A percentile compares a stretch with the other conserved stretches of the same genome.
Evolutionary conservation across 129 eudicot genomes (phyloP).

Genomic region (Artemisia annua): DNA sequence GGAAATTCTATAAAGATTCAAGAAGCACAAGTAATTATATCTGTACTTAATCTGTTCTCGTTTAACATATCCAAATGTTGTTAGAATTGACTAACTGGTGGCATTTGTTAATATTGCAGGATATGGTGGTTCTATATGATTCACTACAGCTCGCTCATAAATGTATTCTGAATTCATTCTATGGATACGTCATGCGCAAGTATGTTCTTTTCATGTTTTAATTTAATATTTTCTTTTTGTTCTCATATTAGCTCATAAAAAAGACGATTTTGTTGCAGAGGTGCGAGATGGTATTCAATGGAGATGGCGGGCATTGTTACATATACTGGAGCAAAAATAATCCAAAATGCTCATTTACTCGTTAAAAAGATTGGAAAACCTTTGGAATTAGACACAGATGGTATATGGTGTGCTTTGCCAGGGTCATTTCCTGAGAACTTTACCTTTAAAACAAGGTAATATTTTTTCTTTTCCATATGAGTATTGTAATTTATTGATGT

Average conservation of each 20-base stretch:
- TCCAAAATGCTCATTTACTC: slow-evolving; percentile 87
- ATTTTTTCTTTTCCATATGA: too few relatives aligned
- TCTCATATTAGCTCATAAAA: not conserved
- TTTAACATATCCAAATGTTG: not conserved
- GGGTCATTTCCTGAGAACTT: slow-evolving; percentile 98
- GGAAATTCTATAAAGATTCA: slow-evolving; percentile 94
- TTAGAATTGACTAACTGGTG: not conserved
- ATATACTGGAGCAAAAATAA: slow-evolving; percentile 95
- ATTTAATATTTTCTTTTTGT: slow-evolving; percentile 6
- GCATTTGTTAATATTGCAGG: slow-evolving; percentile 46
- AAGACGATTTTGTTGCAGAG: slow-evolving; percentile 44
- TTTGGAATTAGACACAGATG: slow-evolving; percentile 95
- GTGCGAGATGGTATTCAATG: slow-evolving; percentile 99
- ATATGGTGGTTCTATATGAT: slow-evolving; percentile 96
- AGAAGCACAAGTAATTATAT: slow-evolving; percentile 82
- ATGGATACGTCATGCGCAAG: slow-evolving; percentile 99
- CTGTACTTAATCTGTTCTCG: not conserved
- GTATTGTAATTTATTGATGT: too few relatives aligned
- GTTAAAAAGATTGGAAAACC: slow-evolving; percentile 95
- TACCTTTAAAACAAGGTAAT: slow-evolving; percentile 50
- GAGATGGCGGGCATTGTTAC: slow-evolving; percentile 99
- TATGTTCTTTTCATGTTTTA: slow-evolving; percentile 33
- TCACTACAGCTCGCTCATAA: slow-evolving; percentile 97
- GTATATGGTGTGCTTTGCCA: slow-evolving; percentile 95
- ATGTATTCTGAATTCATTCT: slow-evolving; percentile 94